These are phyloP conservation scores for Triadica sebifera DNA, from an alignment of 345 rosid species.

Conservation along the genomic window DNA sequence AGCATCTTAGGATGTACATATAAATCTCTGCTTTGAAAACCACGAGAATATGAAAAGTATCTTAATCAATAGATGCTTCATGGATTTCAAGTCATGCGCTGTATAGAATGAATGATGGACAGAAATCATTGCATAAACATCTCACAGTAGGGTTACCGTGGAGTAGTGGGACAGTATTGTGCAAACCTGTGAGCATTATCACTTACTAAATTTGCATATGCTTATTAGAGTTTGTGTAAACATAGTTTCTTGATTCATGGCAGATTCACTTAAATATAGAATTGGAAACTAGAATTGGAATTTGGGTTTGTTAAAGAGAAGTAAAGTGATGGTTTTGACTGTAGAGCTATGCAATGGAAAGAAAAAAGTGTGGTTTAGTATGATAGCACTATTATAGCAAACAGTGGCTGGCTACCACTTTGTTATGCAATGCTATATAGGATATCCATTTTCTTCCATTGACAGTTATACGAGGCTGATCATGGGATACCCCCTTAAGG, in stretches of 20 bases:
- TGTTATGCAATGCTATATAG: no score
- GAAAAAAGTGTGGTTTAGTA: neutral
- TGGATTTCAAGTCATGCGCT: neutral
- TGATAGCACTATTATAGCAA: neutral
- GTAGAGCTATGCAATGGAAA: neutral
- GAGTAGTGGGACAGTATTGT: neutral
- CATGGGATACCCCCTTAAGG: neutral
- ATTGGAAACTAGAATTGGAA: neutral
- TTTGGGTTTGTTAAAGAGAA: neutral
- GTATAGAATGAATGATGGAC: neutral
- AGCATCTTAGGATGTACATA: no score
- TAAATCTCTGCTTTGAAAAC: no score
- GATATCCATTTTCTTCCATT: no score
- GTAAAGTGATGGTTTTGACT: neutral
- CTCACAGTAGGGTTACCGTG: neutral
- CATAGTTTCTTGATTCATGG: no score
- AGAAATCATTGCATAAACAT: no score
- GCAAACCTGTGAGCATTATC: neutral
- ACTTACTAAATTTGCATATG: no score
- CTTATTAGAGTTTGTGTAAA: no score
- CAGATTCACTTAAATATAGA: no score
- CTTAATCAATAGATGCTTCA: no score
- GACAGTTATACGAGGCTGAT: neutral
- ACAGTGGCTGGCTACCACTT: neutral
- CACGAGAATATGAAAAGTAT: no score